A percentile compares a stretch with the other conserved stretches of the same genome.
These are phyloP conservation scores for Cucumis cinereus DNA, from an alignment of 306 rosid species.

Conservation along the genomic window DNA sequence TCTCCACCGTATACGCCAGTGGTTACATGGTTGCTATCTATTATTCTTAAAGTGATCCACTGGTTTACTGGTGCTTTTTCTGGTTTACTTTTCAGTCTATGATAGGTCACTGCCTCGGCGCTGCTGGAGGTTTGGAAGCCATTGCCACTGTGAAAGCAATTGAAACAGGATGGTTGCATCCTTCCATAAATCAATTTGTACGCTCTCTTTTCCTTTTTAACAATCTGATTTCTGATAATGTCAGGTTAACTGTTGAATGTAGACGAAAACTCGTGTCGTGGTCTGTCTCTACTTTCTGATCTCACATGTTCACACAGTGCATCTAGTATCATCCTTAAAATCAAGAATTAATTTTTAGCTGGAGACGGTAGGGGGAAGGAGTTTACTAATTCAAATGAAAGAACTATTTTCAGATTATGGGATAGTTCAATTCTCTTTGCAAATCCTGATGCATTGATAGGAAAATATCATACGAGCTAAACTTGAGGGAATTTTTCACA, in stretches of 20 bases:
- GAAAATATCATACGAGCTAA: background rate
- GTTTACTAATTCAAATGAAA: too few relatives aligned
- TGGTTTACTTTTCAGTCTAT: conserved; percentile 55
- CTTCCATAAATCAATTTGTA: conserved; percentile 91
- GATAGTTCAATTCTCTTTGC: too few relatives aligned
- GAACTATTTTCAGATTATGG: too few relatives aligned
- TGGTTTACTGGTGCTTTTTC: conserved; percentile 4
- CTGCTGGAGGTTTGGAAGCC: conserved; percentile 99
- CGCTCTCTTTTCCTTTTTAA: conserved; percentile 18
- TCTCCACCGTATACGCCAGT: background rate
- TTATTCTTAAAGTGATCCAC: background rate
- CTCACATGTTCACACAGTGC: background rate
- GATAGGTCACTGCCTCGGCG: conserved; percentile 99
- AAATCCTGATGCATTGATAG: too few relatives aligned
- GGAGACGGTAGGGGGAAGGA: too few relatives aligned
- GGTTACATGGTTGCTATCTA: background rate
- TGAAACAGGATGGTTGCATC: conserved; percentile 93
- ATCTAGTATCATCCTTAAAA: background rate
- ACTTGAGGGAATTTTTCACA: background rate
- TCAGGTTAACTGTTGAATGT: background rate
- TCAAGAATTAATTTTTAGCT: background rate
- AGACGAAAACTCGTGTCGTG: background rate
- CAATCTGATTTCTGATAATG: background rate
- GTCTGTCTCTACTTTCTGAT: background rate
- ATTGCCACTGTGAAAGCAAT: conserved; percentile 96